Percentiles rank a stretch among this genome's conserved stretches.
Evolutionary conservation across 768 basidiomycete species (phyloP).

Genomic region (Ramaria rubella): DNA sequence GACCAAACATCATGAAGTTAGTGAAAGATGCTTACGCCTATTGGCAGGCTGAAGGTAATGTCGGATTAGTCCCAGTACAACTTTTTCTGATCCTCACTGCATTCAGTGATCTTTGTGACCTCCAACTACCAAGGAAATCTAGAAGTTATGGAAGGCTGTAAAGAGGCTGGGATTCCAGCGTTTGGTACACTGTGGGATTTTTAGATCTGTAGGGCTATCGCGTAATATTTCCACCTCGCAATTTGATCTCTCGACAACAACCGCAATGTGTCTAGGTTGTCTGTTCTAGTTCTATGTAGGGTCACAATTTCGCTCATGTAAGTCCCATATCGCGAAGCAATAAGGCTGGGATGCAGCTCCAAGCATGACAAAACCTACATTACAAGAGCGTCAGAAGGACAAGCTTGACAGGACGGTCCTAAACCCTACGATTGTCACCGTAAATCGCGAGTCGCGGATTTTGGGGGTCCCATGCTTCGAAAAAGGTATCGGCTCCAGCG

Average conservation of each 20-base stretch:
- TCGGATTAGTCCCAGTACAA: conserved; percentile 1
- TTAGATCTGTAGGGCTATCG: no score
- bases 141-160: conserved; percentile 76
- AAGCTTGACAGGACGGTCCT: no score
- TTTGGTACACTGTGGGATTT: conserved; percentile 32
- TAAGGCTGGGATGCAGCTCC: conserved; percentile 1
- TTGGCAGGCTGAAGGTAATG: conserved; percentile 67
- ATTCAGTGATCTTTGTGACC: conserved; percentile 68
- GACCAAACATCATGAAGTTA: conserved; percentile 73
- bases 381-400: neutral
- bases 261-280: no score
- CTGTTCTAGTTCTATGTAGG: no score
- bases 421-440: neutral
- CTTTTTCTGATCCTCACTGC: neutral
- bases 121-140: conserved; percentile 73
- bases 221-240: no score
- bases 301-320: no score
- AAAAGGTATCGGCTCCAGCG: neutral
- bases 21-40: conserved; percentile 59
- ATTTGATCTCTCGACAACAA: no score
- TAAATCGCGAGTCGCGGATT: neutral
- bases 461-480: neutral
- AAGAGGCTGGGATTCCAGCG: conserved; percentile 57
- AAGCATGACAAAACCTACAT: neutral
- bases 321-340: neutral